Base-by-base conservation (phyloP, 1,284 basidiomycete genomes). In the Caloboletus firmus region DNA sequence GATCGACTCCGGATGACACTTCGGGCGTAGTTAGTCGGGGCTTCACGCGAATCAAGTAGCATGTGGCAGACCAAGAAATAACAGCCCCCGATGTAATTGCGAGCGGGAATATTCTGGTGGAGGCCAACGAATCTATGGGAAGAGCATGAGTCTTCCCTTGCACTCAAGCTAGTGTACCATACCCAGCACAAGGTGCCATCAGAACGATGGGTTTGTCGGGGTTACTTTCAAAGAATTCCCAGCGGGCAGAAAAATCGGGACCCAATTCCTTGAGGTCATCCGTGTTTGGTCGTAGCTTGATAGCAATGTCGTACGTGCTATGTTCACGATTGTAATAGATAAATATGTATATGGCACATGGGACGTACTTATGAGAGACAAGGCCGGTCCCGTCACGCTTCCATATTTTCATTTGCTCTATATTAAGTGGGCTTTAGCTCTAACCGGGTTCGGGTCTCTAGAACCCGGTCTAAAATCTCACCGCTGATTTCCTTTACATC, bases 131-230 rank as follows among this genome's bases (percentile, higher is more conserved):
- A 49, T n/a, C 61, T 63, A 46, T 15, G 13, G 9, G 26, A 12
- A 22, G 15, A 28, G 18, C 9, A 9, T 54, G 13, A 60, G 39
- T 35, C 32, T 36, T 40, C 15, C 17, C 18, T 9, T 2, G 20
- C 10, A 5, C 28, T 42, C 20, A 28, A 34, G 7, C 24, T 34
- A 13, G 18, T 18, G 32, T 28, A 15, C 8, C 51, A 28, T 22
- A 76, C 77, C 52, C 65, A 62, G 72, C 68, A 30, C 68, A 44
- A 10, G 64, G 39, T 6, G 71, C 68, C 3, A 79, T 57, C 63
- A 71, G 73, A 17, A 76, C 58, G 11, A 80, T 73, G 0, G 80
- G 70, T 59, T 82, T 83, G 58, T 83, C 81, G 1, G 76, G 78
- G 1, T 70, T 69, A 10, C 71, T 63, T 20, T 64, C 73, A 47